These are phyloP conservation scores for Sphagnum magellanicum DNA, from an alignment of 228 moss, liverwort and hornwort genomes.

Conservation along the genomic window DNA sequence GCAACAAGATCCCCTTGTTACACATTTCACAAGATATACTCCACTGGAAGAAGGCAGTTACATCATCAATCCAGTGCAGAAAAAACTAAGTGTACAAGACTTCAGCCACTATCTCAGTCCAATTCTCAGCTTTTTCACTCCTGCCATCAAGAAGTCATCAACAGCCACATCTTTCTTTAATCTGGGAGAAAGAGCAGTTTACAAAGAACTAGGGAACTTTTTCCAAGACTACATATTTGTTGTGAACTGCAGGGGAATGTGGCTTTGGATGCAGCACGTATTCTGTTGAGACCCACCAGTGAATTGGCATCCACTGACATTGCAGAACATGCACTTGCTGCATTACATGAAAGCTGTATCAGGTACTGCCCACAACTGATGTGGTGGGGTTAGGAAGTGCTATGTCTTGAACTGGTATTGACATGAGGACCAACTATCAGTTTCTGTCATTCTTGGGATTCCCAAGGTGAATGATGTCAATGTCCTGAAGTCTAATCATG, in stretches of 20 bases:
- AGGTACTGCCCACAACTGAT: conserved; percentile 31
- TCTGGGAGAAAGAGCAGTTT: not conserved
- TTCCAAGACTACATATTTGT: not conserved
- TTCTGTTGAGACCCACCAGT: conserved; percentile 61
- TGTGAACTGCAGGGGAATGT: conserved; percentile 68
- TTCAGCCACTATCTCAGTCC: too few species aligned
- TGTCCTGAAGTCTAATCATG: too few species aligned
- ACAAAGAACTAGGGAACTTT: not conserved
- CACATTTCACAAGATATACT: too few species aligned
- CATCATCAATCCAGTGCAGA: too few species aligned
- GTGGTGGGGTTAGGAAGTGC: too few species aligned
- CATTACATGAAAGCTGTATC: conserved; percentile 66
- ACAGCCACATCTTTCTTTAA: not conserved
- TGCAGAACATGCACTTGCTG: conserved; percentile 72
- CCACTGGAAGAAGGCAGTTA: too few species aligned
- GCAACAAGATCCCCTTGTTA: too few species aligned
- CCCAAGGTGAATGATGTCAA: too few species aligned
- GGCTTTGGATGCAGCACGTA: conserved; percentile 87
- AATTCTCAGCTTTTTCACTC: not conserved
- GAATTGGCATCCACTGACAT: conserved; percentile 78
- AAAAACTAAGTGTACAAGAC: too few species aligned
- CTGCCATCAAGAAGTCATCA: not conserved
- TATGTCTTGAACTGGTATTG: too few species aligned
- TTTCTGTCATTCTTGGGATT: too few species aligned
- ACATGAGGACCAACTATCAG: too few species aligned